Evolutionary conservation across 1,139 yeast genomes (phyloP), one percentile per base, ranked within the genome.

Genomic region (Yamadazyma friedrichii): DNA sequence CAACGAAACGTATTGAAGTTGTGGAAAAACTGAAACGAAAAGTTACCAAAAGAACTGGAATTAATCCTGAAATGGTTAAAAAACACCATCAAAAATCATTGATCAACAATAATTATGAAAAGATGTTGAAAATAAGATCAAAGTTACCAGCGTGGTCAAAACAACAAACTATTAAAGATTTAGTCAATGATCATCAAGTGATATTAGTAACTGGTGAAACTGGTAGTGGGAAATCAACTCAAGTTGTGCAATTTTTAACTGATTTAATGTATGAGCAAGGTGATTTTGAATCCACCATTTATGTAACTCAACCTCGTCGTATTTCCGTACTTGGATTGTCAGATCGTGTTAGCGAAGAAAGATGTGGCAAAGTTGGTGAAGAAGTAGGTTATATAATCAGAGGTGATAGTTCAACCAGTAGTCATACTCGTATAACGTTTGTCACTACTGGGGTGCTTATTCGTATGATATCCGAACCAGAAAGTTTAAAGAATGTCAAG

Each of bases 241-340:
- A 89, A 58, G 81, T 88, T 11, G 96, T 88, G 2, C 98, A 93
- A 59, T 93, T 88, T 53, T 68, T 93, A 13, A 65, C 91, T 26
- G 98, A 93, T 58, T 70, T 81, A 34, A 56, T 84, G 46, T 63
- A 70, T 37, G 33, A 56, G 0, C 55, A 60, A 13, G 76, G 76
- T 0, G 75, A 80, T 43, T 74, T 65, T 45, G 55, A 62, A 15
- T 76, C 85, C 9, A 80, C 78, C 38, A 85, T 93, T 6, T 67
- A 91, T 3, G 89, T 97, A 59, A 89, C 98, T 0, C 98, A 93
- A 59, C 98, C 98, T 2, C 76, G 98, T 62, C 82, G 98, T 70
- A 91, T 93, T 43, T 88, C 97, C 0, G 89, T 98, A 0, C 85
- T 93, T 58, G 97, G 98, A 2, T 72, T 93, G 43, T 97, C 98